These are phyloP conservation scores for Mortierella sp. DNA, from an alignment of 371 early-diverging fungal genomes.

Conservation along the genomic window DNA sequence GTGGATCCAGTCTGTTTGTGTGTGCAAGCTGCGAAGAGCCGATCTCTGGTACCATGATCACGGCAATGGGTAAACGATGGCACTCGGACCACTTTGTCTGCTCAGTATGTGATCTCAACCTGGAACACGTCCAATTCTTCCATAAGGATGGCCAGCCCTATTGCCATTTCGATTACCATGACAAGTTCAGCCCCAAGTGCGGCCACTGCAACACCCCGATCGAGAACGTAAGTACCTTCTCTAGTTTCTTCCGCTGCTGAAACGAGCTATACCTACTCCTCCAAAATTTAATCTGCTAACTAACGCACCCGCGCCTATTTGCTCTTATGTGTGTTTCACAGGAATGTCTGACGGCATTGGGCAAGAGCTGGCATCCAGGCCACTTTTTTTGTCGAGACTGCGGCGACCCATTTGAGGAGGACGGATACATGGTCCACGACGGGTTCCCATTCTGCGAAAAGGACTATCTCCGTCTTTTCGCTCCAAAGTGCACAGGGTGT, in stretches of 20 bases:
- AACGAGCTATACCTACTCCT: background rate
- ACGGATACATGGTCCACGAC: constrained; percentile 77
- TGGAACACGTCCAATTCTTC: constrained; percentile 75
- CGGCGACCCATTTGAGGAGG: constrained; percentile 71
- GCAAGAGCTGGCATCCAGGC: constrained; percentile 78
- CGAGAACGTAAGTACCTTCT: constrained; percentile 65
- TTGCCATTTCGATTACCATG: constrained; percentile 76
- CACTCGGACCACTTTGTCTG: constrained; percentile 83
- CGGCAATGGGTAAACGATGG: constrained; percentile 78
- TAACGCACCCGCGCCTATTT: background rate
- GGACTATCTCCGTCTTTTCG: constrained; percentile 77
- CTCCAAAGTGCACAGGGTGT: constrained; percentile 72
- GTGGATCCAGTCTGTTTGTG: constrained; percentile 14
- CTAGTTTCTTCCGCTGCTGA: background rate
- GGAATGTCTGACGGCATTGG: constrained; percentile 74
- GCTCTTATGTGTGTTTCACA: constrained; percentile 19
- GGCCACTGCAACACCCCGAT: constrained; percentile 77
- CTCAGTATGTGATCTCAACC: constrained; percentile 68
- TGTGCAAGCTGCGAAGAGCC: constrained; percentile 70
- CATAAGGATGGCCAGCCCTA: constrained; percentile 74
- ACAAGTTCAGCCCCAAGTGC: constrained; percentile 75
- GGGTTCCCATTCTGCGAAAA: constrained; percentile 84
- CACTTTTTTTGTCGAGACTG: constrained; percentile 88
- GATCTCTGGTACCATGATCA: constrained; percentile 68
- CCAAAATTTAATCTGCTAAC: background rate